Conservation (phyloP, 1,139 yeast genomes). For the Arxiozyma telluris region DNA sequence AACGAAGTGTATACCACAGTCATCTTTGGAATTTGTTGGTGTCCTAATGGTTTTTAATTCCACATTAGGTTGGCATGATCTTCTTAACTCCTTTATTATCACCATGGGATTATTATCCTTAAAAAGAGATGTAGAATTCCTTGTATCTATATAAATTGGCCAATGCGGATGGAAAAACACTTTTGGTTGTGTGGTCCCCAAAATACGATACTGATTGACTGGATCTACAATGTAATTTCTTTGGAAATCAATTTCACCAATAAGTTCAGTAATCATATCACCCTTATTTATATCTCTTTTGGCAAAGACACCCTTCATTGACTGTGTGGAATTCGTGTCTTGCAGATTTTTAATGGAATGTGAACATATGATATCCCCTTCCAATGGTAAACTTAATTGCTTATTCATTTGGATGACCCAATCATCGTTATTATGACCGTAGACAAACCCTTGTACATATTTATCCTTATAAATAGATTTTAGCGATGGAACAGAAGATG, state of each 20-base stretch:
- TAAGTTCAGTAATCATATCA: slow-evolving; percentile 50
- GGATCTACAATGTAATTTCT: slow-evolving; percentile 54
- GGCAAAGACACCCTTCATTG: slow-evolving; percentile 44
- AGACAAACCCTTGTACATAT: slow-evolving; percentile 26
- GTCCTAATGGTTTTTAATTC: slow-evolving; percentile 47
- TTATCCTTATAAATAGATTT: slow-evolving; percentile 33
- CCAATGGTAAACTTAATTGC: slow-evolving; percentile 14
- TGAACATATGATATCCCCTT: slow-evolving; percentile 14
- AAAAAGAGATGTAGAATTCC: slow-evolving; percentile 26
- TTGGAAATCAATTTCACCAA: slow-evolving; percentile 65
- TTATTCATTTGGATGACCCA: slow-evolving; percentile 21
- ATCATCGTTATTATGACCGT: slow-evolving; percentile 25
- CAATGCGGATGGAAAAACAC: slow-evolving; percentile 46
- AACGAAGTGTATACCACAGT: slow-evolving; percentile 34
- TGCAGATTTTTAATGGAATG: slow-evolving; percentile 19
- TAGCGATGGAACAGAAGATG: neutral
- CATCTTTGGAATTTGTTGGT: slow-evolving; percentile 2
- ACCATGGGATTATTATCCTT: neutral
- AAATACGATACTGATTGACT: slow-evolving; percentile 62
- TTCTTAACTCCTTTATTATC: slow-evolving; percentile 38
- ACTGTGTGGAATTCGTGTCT: slow-evolving; percentile 1
- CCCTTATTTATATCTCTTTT: slow-evolving; percentile 37
- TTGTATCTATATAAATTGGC: slow-evolving; percentile 64
- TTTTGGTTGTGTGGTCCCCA: slow-evolving; percentile 79
- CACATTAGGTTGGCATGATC: slow-evolving; percentile 73